Evolutionary conservation across 257 asterid species (phyloP).

Genomic region (Ajuga chamaepitys): DNA sequence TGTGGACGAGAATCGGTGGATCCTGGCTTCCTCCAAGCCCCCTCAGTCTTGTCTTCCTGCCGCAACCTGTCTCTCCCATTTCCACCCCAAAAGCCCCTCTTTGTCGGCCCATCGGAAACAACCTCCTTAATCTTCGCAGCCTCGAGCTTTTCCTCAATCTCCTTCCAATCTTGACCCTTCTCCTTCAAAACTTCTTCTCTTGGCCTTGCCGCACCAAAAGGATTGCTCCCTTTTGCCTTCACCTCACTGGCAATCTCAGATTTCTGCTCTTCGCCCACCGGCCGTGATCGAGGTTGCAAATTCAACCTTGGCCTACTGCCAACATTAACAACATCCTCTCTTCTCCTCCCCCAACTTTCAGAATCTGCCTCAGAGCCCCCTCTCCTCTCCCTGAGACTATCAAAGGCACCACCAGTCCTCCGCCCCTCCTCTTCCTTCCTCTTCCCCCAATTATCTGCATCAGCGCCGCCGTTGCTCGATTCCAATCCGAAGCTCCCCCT

Average conservation of each 20-base stretch:
- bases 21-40: conserved; percentile 75
- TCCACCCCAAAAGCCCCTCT: conserved; percentile 59
- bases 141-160: conserved; percentile 73
- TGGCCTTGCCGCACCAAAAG: conserved; percentile 92
- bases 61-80: conserved; percentile 43
- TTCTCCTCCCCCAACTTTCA: conserved; percentile 60
- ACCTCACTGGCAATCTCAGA: conserved; percentile 11
- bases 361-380: conserved; percentile 52
- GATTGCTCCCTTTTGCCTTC: conserved; percentile 67
- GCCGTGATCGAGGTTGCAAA: conserved; percentile 53
- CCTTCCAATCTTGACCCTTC: conserved; percentile 92
- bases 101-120: conserved; percentile 33
- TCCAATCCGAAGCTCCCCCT: conserved; percentile 64
- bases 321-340: conserved; percentile 42
- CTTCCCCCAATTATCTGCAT: conserved; percentile 65
- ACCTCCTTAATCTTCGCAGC: conserved; percentile 48
- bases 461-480: conserved; percentile 52
- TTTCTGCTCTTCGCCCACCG: conserved; percentile 33
- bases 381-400: conserved; percentile 70
- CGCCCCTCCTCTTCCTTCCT: conserved; percentile 67
- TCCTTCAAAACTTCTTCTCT: conserved; percentile 97
- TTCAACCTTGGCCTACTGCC: conserved; percentile 67
- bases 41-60: conserved; percentile 41
- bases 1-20: conserved; percentile 42
- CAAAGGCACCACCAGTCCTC: conserved; percentile 58